Percentiles rank a stretch among this genome's conserved stretches.
These are phyloP conservation scores for Sporobolus alterniflorus DNA, from an alignment of 202 grass and related monocot species.

Conservation along the genomic window DNA sequence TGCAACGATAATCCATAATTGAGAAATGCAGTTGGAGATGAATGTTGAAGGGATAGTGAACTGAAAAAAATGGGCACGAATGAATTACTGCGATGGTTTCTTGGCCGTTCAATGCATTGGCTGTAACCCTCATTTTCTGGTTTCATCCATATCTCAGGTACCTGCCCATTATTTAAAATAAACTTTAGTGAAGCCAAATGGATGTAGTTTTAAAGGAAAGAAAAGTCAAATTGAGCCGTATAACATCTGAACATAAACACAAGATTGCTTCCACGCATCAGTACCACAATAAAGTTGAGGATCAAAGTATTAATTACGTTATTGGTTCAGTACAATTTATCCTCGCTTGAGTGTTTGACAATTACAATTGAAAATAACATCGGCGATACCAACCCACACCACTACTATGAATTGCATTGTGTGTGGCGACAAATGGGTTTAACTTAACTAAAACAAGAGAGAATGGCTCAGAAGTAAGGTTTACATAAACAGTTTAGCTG, in stretches of 20 bases:
- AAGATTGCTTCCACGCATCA: not conserved
- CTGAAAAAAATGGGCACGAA: not conserved
- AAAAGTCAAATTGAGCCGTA: not conserved
- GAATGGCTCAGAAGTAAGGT: slow-evolving; percentile 11
- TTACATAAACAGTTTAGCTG: no score
- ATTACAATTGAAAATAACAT: slow-evolving; percentile 35
- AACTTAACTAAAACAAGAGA: no score
- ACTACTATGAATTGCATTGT: not conserved
- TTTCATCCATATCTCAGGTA: slow-evolving; percentile 72
- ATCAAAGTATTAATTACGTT: no score
- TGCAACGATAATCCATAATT: slow-evolving; percentile 1
- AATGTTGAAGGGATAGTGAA: not conserved
- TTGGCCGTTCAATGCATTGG: slow-evolving; percentile 56
- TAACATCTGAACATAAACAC: slow-evolving; percentile 23
- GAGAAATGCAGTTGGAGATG: not conserved
- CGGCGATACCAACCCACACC: not conserved
- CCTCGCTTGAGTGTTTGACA: not conserved
- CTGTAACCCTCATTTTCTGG: slow-evolving; percentile 47
- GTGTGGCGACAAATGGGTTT: slow-evolving; percentile 3
- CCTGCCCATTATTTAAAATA: slow-evolving; percentile 37
- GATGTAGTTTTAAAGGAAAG: not conserved
- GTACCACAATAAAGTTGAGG: no score
- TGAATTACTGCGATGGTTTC: slow-evolving; percentile 51
- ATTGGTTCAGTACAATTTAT: no score
- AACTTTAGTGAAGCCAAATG: slow-evolving; percentile 29